Evolutionary conservation across 2,329 filamentous ascomycete species (phyloP), one percentile per base, ranked within the genome.

Genomic region (Hortaea sp.): DNA sequence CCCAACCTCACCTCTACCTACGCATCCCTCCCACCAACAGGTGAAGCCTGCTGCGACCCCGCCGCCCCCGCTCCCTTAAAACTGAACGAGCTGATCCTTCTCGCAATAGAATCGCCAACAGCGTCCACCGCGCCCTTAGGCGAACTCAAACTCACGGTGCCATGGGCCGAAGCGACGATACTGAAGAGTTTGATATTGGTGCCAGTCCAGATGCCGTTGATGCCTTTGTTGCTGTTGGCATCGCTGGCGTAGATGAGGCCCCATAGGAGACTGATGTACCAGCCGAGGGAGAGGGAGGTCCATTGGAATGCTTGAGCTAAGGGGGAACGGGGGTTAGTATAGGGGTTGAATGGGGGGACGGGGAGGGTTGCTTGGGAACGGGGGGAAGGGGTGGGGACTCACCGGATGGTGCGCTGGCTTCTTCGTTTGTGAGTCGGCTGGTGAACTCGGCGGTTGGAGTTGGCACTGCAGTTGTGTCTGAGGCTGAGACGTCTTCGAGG

Each of bases 251-350:
- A 97, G 44, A 95, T 81, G 57, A 95, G 86, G 11, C 88, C 83
- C 92, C 92, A 98, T 7, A 98, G 74, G 9, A 97, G 73, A 5
- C 87, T 90, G 66, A 95, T 88, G 64, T 97, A 95, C 92, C 92
- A 97, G 42, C 89, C 90, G 43, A 97, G 74, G 0, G 87, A 85
- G 31, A 95, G 72, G 0, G 86, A 82, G 3, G 88, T 90, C 90
- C 90, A 97, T 67, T 95, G 88, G 59, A 97, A 97, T 10, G 87
- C 83, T 61, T 95, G 89, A 11, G 92, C 83, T 30, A 85, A 20
- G 20, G 4, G 4, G 20, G 4, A n/a, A n/a, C 78, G 2, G 9
- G 9, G 41, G 12, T 11, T 3, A 20, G 20, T 20, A 20, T 2
- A 4, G 20, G 20, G 2, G 2, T 35, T 35, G 9, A n/a, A 10